These are phyloP conservation scores for Fusarium piperis DNA, from an alignment of 2,329 filamentous ascomycete species.

Conservation along the genomic window DNA sequence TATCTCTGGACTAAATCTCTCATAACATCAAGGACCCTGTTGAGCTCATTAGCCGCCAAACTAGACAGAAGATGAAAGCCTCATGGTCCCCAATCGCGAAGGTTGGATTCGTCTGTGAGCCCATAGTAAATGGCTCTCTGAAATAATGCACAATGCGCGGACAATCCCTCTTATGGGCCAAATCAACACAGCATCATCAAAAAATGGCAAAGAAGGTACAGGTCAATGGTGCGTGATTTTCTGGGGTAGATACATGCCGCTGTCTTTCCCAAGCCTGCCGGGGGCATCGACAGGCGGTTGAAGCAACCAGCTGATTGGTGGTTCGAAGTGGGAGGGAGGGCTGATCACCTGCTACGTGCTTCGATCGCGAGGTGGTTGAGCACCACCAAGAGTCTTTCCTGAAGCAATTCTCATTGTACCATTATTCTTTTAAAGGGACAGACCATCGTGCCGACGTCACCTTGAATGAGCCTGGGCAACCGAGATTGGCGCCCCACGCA, in stretches of 20 bases:
- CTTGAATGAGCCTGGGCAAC: neutral
- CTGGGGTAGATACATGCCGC: neutral
- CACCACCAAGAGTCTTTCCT: neutral
- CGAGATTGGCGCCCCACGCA: neutral
- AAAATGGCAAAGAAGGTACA: neutral
- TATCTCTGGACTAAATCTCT: slow-evolving; percentile 24
- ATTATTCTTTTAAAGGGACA: neutral
- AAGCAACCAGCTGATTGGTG: slow-evolving; percentile 16
- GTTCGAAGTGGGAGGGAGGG: neutral
- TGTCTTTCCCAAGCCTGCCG: neutral
- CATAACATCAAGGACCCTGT: slow-evolving; percentile 29
- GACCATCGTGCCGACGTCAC: neutral
- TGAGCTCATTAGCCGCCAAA: slow-evolving; percentile 4
- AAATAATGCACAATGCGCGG: neutral
- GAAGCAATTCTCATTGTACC: neutral
- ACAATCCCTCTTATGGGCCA: neutral
- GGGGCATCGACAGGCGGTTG: slow-evolving; percentile 6
- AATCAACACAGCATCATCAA: neutral
- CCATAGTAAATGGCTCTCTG: slow-evolving; percentile 4
- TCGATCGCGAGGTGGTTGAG: neutral
- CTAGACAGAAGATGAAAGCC: slow-evolving; percentile 44
- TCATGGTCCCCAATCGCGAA: slow-evolving; percentile 46
- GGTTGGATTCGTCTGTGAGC: slow-evolving; percentile 15
- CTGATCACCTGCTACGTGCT: neutral
- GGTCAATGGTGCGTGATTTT: slow-evolving; percentile 4